phyloP scores from a whole-genome alignment of 2,329 filamentous ascomycete genomes.

The Alternaria hordeiaustralica region DNA sequence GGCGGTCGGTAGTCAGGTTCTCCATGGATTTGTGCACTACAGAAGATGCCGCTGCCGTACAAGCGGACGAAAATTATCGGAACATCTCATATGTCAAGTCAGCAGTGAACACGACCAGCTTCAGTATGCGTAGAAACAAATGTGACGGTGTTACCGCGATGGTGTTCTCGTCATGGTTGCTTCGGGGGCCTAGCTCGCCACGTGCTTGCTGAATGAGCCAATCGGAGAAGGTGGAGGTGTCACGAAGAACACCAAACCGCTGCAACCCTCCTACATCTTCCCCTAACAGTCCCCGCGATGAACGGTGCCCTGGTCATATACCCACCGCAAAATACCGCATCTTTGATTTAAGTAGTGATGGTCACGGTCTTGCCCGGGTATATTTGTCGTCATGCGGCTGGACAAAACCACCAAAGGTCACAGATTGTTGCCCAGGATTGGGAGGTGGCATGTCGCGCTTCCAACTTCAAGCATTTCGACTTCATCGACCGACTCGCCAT shows the following conservation, averaged over 20 bases:
- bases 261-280: background rate
- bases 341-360: background rate
- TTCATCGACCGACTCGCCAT: background rate
- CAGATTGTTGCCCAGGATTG: background rate
- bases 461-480: background rate
- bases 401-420: background rate
- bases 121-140: background rate
- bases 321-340: background rate
- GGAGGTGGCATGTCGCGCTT: background rate
- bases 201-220: background rate
- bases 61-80: background rate
- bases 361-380: background rate
- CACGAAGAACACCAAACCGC: background rate
- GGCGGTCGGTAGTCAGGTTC: background rate
- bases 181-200: background rate
- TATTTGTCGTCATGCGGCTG: too few relatives aligned
- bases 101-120: background rate
- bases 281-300: background rate
- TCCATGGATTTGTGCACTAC: background rate
- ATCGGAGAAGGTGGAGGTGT: background rate
- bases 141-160: background rate
- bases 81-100: background rate
- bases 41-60: background rate
- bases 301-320: background rate
- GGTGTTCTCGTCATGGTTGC: background rate